phyloP scores from a whole-genome alignment of 257 asterid genomes.

The Handroanthus guayacan region DNA sequence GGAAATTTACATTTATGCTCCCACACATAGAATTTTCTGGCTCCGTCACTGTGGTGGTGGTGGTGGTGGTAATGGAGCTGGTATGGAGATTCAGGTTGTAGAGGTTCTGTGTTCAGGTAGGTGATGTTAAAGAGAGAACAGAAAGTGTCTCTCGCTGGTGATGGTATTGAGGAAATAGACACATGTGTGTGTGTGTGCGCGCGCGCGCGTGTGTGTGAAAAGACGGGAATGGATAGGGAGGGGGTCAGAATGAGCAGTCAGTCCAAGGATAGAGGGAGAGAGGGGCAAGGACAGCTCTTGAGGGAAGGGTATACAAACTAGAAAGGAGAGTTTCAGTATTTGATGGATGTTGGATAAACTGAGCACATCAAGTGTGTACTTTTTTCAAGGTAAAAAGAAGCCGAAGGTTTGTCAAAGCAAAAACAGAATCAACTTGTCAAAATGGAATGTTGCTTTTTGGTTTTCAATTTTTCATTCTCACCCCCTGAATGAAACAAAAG shows the following conservation, averaged over 20 bases:
- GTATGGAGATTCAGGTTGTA: neutral
- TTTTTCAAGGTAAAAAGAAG: neutral
- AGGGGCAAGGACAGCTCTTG: neutral
- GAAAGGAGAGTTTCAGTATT: neutral
- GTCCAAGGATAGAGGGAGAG: neutral
- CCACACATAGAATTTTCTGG: no score
- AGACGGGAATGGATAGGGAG: neutral
- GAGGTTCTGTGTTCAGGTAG: neutral
- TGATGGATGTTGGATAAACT: neutral
- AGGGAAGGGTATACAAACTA: neutral
- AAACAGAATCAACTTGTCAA: conserved; percentile 1
- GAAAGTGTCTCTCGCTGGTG: neutral
- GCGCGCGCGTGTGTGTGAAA: neutral
- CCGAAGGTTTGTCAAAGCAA: neutral
- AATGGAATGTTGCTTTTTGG: neutral
- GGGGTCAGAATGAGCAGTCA: neutral
- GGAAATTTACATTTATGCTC: no score
- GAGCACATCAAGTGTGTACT: neutral
- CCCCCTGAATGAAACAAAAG: neutral
- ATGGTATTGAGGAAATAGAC: neutral
- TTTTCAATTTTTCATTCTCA: neutral
- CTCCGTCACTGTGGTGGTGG: no score
- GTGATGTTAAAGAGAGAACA: neutral
- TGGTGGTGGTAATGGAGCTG: neutral
- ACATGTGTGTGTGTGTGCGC: no score